Evolutionary conservation across 2,329 filamentous ascomycete species (phyloP).

Genomic region (Clarireedia sp.): DNA sequence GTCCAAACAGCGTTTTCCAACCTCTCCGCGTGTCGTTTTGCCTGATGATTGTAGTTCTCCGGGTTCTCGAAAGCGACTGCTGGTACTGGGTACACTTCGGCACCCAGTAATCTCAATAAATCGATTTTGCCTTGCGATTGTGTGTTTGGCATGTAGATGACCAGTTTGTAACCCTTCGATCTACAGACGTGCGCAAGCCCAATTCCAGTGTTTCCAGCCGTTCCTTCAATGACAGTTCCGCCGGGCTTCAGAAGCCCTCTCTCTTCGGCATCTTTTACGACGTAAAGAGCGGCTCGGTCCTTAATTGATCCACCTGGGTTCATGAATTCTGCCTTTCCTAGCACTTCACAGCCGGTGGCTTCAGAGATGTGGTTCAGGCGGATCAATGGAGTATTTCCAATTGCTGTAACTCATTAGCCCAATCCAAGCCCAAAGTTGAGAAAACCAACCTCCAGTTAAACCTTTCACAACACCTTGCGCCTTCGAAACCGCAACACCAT

Average conservation of each 20-base stretch:
- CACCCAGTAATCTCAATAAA: constrained; percentile 79
- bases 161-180: constrained; percentile 82
- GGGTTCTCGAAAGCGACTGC: constrained; percentile 94
- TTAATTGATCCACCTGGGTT: constrained; percentile 96
- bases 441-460: constrained; percentile 54
- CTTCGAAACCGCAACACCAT: constrained; percentile 55
- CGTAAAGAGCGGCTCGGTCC: constrained; percentile 89
- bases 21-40: constrained; percentile 75
- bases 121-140: constrained; percentile 98
- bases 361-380: constrained; percentile 80
- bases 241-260: constrained; percentile 72
- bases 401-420: constrained; percentile 50
- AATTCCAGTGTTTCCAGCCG: constrained; percentile 95
- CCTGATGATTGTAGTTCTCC: constrained; percentile 97
- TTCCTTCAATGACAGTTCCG: constrained; percentile 94
- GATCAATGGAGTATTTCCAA: constrained; percentile 95
- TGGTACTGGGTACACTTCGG: constrained; percentile 92
- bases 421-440: neutral
- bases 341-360: constrained; percentile 84
- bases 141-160: constrained; percentile 99
- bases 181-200: constrained; percentile 95
- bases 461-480: constrained; percentile 59
- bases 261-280: constrained; percentile 90
- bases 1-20: constrained; percentile 93
- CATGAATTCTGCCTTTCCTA: constrained; percentile 98